Evolutionary conservation across 2,329 filamentous ascomycete genomes (phyloP).

Genomic region (Claviceps lovelessii): DNA sequence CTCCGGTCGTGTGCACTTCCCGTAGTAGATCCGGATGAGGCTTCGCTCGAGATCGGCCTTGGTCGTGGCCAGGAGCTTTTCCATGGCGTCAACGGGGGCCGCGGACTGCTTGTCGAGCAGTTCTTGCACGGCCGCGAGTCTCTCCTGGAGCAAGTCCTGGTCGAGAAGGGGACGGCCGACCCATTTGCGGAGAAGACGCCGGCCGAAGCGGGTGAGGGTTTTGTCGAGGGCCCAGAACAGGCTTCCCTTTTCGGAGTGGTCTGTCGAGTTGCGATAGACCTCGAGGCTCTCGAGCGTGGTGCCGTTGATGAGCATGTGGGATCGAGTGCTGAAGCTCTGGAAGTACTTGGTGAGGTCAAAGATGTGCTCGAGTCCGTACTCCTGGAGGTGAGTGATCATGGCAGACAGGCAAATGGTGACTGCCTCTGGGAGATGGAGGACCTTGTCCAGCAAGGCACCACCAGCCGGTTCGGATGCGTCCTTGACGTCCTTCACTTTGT

Average conservation of each 20-base stretch:
- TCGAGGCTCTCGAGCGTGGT: slow-evolving; percentile 90
- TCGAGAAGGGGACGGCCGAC: slow-evolving; percentile 81
- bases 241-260: slow-evolving; percentile 71
- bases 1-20: slow-evolving; percentile 83
- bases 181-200: slow-evolving; percentile 83
- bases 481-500: slow-evolving; percentile 60
- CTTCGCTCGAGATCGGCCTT: slow-evolving; percentile 82
- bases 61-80: slow-evolving; percentile 53
- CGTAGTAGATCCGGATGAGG: slow-evolving; percentile 91
- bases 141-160: slow-evolving; percentile 56
- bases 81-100: slow-evolving; percentile 57
- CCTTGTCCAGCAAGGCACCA: slow-evolving; percentile 63
- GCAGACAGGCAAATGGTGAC: slow-evolving; percentile 87
- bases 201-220: slow-evolving; percentile 79
- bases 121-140: slow-evolving; percentile 76
- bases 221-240: slow-evolving; percentile 93
- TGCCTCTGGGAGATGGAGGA: slow-evolving; percentile 68
- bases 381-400: slow-evolving; percentile 86
- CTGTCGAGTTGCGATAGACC: slow-evolving; percentile 89
- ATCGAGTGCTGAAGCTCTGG: slow-evolving; percentile 81
- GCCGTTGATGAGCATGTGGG: slow-evolving; percentile 91
- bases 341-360: slow-evolving; percentile 97
- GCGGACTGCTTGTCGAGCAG: slow-evolving; percentile 56
- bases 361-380: slow-evolving; percentile 88
- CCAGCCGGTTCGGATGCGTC: slow-evolving; percentile 41